These are phyloP conservation scores for Darksidea phi DNA, from an alignment of 495 filamentous ascomycete genomes.

Conservation along the genomic window DNA sequence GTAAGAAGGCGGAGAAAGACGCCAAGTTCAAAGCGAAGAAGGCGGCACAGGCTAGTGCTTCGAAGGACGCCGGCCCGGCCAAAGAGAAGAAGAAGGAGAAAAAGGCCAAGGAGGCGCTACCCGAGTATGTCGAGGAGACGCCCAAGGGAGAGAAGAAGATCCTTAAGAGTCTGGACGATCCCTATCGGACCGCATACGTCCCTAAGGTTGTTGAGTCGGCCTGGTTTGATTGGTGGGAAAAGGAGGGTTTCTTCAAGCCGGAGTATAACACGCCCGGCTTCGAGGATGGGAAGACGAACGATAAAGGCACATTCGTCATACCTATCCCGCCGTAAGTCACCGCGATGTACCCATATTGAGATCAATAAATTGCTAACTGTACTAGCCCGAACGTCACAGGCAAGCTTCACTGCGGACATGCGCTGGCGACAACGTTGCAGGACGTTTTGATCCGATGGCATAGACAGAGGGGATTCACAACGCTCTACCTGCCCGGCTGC, in stretches of 20 bases:
- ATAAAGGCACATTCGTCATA: conserved; percentile 54
- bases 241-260: conserved; percentile 69
- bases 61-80: conserved; percentile 43
- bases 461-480: conserved; percentile 56
- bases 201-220: conserved; percentile 57
- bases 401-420: conserved; percentile 59
- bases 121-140: conserved; percentile 46
- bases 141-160: conserved; percentile 47
- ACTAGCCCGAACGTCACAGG: conserved; percentile 73
- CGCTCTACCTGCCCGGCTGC: conserved; percentile 71
- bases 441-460: conserved; percentile 75
- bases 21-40: conserved; percentile 62
- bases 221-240: conserved; percentile 62
- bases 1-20: conserved; percentile 59
- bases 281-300: conserved; percentile 65
- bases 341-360: too few species aligned
- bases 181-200: conserved; percentile 54
- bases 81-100: conserved; percentile 53
- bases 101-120: conserved; percentile 37
- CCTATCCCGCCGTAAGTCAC: too few species aligned
- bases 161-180: conserved; percentile 44
- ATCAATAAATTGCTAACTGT: too few species aligned
- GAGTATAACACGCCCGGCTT: conserved; percentile 47
- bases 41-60: conserved; percentile 47
- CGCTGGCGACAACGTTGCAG: conserved; percentile 64